Percentiles rank a stretch among this genome's conserved stretches.
These are phyloP conservation scores for Candida maesae DNA, from an alignment of 805 yeast species.

Conservation along the genomic window DNA sequence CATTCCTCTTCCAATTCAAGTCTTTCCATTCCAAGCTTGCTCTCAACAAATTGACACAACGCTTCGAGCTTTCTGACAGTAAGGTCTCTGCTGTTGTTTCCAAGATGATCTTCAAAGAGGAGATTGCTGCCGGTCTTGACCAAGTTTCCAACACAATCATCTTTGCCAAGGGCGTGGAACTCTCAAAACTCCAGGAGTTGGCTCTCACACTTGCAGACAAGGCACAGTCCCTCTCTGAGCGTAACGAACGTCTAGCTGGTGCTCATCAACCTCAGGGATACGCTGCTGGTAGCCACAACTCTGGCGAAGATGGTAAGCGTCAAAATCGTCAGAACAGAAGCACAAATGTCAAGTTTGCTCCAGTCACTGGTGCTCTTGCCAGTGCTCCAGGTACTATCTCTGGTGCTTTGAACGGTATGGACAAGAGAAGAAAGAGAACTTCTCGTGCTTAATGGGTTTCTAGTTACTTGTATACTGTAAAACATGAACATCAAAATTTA, in stretches of 20 bases:
- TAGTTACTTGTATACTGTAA: neutral
- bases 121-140: constrained; percentile 71
- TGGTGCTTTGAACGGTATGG: constrained; percentile 37
- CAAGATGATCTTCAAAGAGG: constrained; percentile 74
- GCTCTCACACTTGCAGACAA: constrained; percentile 82
- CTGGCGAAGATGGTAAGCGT: constrained; percentile 18
- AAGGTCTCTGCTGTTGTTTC: constrained; percentile 61
- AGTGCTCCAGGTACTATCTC: constrained; percentile 32
- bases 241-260: constrained; percentile 78
- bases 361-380: constrained; percentile 32
- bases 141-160: constrained; percentile 58
- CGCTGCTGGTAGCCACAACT: constrained; percentile 18
- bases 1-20: constrained; percentile 86
- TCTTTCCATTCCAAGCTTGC: constrained; percentile 73
- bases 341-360: constrained; percentile 28
- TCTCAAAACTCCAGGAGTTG: constrained; percentile 81
- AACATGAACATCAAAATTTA: neutral
- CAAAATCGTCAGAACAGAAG: constrained; percentile 28
- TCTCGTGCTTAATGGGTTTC: constrained; percentile 18
- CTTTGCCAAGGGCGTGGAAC: constrained; percentile 73
- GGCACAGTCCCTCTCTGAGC: constrained; percentile 71
- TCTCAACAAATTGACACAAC: constrained; percentile 54
- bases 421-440: constrained; percentile 28
- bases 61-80: constrained; percentile 59
- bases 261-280: constrained; percentile 44